These are phyloP conservation scores for Pleurotus tuoliensis DNA, from an alignment of 768 basidiomycete species.

Conservation along the genomic window DNA sequence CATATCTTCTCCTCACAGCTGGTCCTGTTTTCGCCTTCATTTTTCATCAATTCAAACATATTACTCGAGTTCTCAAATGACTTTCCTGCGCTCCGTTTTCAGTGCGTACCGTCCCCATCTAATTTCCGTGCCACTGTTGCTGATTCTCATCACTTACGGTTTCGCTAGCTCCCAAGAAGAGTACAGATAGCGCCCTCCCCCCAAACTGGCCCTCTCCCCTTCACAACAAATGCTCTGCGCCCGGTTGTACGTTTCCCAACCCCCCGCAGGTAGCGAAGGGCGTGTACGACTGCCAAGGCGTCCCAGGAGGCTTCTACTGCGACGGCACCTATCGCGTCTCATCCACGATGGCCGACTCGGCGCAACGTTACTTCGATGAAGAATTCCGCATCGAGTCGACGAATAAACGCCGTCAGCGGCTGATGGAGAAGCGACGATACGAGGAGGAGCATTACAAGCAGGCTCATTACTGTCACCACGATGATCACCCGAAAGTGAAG, in stretches of 20 bases:
- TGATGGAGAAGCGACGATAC: constrained; percentile 6
- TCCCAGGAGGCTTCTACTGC: constrained; percentile 14
- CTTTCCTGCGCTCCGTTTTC: not conserved
- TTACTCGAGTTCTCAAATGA: not conserved
- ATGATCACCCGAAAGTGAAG: constrained; percentile 5
- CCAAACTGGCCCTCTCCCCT: constrained; percentile 20
- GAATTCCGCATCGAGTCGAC: not conserved
- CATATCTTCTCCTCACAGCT: too few species aligned
- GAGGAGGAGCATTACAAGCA: constrained; percentile 6
- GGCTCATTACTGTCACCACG: not conserved
- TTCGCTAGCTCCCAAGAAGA: constrained; percentile 11
- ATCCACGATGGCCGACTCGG: constrained; percentile 3
- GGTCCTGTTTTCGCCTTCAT: too few species aligned
- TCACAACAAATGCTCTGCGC: constrained; percentile 25
- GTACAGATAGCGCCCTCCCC: constrained; percentile 10
- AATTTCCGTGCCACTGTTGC: not conserved
- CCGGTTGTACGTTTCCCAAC: constrained; percentile 23
- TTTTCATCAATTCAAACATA: too few species aligned
- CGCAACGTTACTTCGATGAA: constrained; percentile 7
- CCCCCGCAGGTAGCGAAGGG: constrained; percentile 26
- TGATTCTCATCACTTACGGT: not conserved
- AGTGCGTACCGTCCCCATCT: not conserved
- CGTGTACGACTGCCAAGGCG: constrained; percentile 22
- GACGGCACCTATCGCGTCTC: constrained; percentile 20
- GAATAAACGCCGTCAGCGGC: constrained; percentile 3